phyloP scores from a whole-genome alignment of 1,284 basidiomycete genomes.

The Puccinia triticina region DNA sequence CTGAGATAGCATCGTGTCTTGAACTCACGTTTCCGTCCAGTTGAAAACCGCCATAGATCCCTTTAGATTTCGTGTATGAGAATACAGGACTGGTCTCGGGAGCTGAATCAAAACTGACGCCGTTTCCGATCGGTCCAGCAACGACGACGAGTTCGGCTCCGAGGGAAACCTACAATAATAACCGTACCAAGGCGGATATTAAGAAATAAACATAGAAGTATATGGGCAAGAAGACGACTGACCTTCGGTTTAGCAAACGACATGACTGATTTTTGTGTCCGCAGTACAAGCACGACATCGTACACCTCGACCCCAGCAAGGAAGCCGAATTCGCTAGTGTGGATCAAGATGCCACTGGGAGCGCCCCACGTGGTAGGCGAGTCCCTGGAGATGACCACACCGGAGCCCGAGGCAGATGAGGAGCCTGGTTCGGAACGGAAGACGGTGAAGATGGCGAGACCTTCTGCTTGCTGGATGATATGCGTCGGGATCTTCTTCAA shows the following conservation, averaged over 20 bases:
- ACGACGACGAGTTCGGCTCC: conserved; percentile 58
- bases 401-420: conserved; percentile 25
- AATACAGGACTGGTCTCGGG: conserved; percentile 58
- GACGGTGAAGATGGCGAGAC: conserved; percentile 58
- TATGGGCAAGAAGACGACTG: neutral
- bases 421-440: conserved; percentile 50
- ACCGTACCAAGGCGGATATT: conserved; percentile 55
- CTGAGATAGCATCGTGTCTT: neutral
- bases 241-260: conserved; percentile 51
- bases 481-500: conserved; percentile 58
- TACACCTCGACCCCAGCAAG: conserved; percentile 60
- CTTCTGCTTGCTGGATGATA: conserved; percentile 44
- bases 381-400: conserved; percentile 52
- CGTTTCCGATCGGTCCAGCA: conserved; percentile 61
- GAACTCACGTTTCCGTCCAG: conserved; percentile 58
- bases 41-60: conserved; percentile 59
- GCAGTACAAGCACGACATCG: conserved; percentile 60
- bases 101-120: conserved; percentile 57
- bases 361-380: conserved; percentile 55
- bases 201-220: neutral
- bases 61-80: conserved; percentile 60
- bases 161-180: conserved; percentile 56
- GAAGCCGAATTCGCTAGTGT: conserved; percentile 58
- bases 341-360: conserved; percentile 54
- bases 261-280: conserved; percentile 56